Percentiles rank a stretch among this genome's conserved stretches.
Evolutionary conservation across 2,329 filamentous ascomycete genomes (phyloP).

Genomic region (Colletotrichum siamense): DNA sequence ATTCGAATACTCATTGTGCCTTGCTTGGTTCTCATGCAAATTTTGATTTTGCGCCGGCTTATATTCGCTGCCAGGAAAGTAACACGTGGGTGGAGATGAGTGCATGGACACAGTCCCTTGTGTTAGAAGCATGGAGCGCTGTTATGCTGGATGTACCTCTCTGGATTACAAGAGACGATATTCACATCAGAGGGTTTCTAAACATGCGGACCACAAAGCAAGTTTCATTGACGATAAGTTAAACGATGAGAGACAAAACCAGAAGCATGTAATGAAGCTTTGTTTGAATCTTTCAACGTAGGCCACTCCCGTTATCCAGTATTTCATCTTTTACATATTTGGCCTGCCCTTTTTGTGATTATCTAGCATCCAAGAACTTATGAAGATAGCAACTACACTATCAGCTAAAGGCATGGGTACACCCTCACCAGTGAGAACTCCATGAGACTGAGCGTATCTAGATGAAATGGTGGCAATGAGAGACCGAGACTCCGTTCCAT

Average conservation of each 20-base stretch:
- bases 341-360: neutral
- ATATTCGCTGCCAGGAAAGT: neutral
- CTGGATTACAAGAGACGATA: rapidly evolving
- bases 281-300: neutral
- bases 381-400: neutral
- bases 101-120: neutral
- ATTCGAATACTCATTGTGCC: neutral
- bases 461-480: neutral
- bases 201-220: neutral
- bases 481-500: rapidly evolving
- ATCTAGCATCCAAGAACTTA: rapidly evolving
- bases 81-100: neutral
- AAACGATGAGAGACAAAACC: neutral
- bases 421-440: rapidly evolving
- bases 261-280: neutral
- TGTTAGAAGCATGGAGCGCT: neutral
- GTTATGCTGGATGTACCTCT: neutral
- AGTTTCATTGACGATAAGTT: neutral
- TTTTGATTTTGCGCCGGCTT: neutral
- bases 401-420: neutral
- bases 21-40: neutral
- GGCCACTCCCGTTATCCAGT: rapidly evolving
- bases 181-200: rapidly evolving
- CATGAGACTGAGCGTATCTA: neutral
- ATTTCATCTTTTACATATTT: neutral